A percentile compares a stretch with the other conserved stretches of the same genome.
Conservation (phyloP, 768 basidiomycete species). For the Agaricus blazei region DNA sequence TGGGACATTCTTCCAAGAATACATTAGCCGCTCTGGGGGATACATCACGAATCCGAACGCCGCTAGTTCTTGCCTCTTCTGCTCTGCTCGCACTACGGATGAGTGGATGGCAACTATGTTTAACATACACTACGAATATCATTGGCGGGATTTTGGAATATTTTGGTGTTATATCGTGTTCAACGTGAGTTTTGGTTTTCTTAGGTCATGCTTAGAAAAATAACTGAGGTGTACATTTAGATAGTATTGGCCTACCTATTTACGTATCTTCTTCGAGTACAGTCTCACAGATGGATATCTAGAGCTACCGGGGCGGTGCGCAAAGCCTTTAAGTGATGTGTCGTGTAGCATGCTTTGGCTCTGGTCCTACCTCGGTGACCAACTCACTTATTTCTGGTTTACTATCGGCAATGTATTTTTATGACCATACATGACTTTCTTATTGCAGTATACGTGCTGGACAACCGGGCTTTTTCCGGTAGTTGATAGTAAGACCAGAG, state of each 20-base stretch:
- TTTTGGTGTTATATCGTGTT: slow-evolving; percentile 42
- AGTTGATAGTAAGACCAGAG: too few relatives aligned
- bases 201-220: not conserved
- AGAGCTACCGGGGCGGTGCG: not conserved
- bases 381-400: not conserved
- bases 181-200: slow-evolving; percentile 29
- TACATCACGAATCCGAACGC: slow-evolving; percentile 53
- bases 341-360: not conserved
- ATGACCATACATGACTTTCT: too few relatives aligned
- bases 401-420: too few relatives aligned
- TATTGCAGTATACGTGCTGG: too few relatives aligned
- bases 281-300: slow-evolving; percentile 14
- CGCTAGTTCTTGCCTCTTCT: slow-evolving; percentile 48
- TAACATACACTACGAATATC: slow-evolving; percentile 52
- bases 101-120: slow-evolving; percentile 49
- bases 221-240: slow-evolving; percentile 23
- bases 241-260: slow-evolving; percentile 39
- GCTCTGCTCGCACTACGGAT: slow-evolving; percentile 48
- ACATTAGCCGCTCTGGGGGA: slow-evolving; percentile 48
- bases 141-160: slow-evolving; percentile 51
- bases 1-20: slow-evolving; percentile 41
- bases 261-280: slow-evolving; percentile 55
- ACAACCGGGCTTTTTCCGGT: too few relatives aligned
- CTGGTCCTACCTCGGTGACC: not conserved
- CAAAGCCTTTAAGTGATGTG: slow-evolving; percentile 1